phyloP scores from a whole-genome alignment of 73 alveolate species.

The Symbiodinium pilosum region DNA sequence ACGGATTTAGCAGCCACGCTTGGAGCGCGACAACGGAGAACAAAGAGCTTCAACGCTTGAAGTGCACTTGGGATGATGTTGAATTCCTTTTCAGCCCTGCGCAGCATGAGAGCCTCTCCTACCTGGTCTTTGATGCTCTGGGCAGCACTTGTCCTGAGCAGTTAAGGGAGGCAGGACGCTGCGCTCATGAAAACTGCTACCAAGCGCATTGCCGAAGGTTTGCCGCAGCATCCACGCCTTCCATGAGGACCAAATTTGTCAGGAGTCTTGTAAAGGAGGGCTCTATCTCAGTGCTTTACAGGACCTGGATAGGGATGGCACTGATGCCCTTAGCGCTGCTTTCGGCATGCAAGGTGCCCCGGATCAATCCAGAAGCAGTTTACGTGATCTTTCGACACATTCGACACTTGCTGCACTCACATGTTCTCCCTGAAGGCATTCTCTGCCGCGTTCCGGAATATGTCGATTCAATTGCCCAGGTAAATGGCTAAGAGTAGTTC shows the following conservation, averaged over 20 bases:
- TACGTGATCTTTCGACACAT: too few species aligned
- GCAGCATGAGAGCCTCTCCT: conserved; percentile 90
- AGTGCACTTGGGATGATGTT: neutral
- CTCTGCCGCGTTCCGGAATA: conserved; percentile 77
- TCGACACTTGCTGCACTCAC: too few species aligned
- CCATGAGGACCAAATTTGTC: neutral
- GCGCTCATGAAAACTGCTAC: neutral
- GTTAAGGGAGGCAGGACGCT: neutral
- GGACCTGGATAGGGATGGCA: conserved; percentile 78
- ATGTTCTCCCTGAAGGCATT: neutral
- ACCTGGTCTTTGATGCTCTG: conserved; percentile 66
- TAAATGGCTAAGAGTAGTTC: too few species aligned
- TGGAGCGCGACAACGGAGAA: too few species aligned
- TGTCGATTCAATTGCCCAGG: conserved; percentile 39
- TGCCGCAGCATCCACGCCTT: conserved; percentile 80
- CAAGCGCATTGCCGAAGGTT: conserved; percentile 10
- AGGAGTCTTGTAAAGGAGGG: neutral
- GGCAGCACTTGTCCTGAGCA: conserved; percentile 5
- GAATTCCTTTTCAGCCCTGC: neutral
- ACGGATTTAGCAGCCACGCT: too few species aligned
- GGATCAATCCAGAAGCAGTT: too few species aligned
- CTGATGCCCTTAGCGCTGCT: conserved; percentile 20
- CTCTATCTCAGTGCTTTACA: neutral
- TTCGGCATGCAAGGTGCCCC: conserved; percentile 41
- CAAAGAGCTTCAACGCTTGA: too few species aligned